Base-by-base conservation (phyloP, 768 basidiomycete species). In the Dacryopinax spathularia region DNA sequence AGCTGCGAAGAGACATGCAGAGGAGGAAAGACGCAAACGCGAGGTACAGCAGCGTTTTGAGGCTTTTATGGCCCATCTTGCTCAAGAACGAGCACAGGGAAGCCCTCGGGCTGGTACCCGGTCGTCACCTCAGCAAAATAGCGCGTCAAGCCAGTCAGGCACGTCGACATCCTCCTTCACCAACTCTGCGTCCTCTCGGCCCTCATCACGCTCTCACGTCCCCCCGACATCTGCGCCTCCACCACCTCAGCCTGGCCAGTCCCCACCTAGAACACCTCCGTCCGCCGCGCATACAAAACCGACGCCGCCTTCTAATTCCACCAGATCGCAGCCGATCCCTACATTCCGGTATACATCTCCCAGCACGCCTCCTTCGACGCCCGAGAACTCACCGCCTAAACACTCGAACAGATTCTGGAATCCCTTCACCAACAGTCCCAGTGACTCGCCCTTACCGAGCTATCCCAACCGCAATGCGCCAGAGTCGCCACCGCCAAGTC, bases 11-110 rank as follows among this genome's bases (percentile, higher is more conserved):
- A 56, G 18, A 29, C 25, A 56, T 27, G 48, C 25, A 29, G 48
- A 56, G 31, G 48, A 56, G 48, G 48, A 56, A 56, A 56, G 48
- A 29, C 25, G 22, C 15, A 56, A 56, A 56, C 48, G 48, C 48
- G 48, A 56, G 48, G 48, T 56, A 56, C 48, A 56, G 48, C 48
- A 56, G 48, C 48, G 48, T 56, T 56, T 56, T 56, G 48, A 56
- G 48, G 48, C 48, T 10, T 56, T 15, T 18, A 27, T 29, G 13
- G 48, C 48, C 5, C 48, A 29, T 56, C 48, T 56, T 56, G 48
- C 48, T 56, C 48, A 56, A 56, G 48, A 13, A 31, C 22, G 48
- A 56, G 48, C 48, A 6, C 48, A 56, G 48, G 48, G 48, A 29
- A 56, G 48, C 48, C 29, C 43, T 25, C 3, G 48, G 29, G 48